These are phyloP conservation scores for Gamsiella multidivaricata DNA, from an alignment of 192 early-diverging fungal genomes.

Conservation along the genomic window DNA sequence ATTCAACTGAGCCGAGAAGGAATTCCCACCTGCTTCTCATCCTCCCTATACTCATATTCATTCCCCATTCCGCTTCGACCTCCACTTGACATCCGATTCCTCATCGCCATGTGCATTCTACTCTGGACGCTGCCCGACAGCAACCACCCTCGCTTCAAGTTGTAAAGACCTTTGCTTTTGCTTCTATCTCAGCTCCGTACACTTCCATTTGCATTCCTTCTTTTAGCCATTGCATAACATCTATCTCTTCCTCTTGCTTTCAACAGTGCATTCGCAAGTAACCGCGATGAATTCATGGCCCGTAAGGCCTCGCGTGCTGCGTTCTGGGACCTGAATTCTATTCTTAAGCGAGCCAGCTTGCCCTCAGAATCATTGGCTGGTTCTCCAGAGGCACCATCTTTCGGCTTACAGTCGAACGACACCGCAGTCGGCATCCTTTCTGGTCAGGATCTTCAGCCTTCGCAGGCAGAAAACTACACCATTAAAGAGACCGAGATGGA, in stretches of 20 bases:
- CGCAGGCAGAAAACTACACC: conserved; percentile 18
- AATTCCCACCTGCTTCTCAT: too few relatives aligned
- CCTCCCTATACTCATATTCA: background rate
- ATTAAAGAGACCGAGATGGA: conserved; percentile 16
- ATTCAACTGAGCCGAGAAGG: too few relatives aligned
- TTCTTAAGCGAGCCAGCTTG: conserved; percentile 14
- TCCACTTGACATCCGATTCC: background rate
- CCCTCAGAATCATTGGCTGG: background rate
- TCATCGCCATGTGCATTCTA: conserved; percentile 41
- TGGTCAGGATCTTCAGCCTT: conserved; percentile 55
- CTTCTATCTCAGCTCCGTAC: background rate
- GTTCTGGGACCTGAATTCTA: conserved; percentile 55
- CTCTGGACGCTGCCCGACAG: conserved; percentile 47
- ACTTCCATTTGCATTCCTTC: background rate
- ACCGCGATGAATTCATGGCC: conserved; percentile 60
- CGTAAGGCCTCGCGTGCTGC: conserved; percentile 52
- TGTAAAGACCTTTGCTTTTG: background rate
- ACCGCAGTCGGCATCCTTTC: conserved; percentile 43
- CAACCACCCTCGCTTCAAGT: conserved; percentile 53
- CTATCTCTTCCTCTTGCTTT: background rate
- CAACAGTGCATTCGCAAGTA: conserved; percentile 60
- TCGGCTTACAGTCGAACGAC: background rate
- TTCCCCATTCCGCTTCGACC: background rate
- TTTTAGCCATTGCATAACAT: background rate
- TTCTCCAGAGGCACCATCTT: background rate